Evolutionary conservation across 2,329 filamentous ascomycete genomes (phyloP).

Genomic region (Fusarium irregulare): DNA sequence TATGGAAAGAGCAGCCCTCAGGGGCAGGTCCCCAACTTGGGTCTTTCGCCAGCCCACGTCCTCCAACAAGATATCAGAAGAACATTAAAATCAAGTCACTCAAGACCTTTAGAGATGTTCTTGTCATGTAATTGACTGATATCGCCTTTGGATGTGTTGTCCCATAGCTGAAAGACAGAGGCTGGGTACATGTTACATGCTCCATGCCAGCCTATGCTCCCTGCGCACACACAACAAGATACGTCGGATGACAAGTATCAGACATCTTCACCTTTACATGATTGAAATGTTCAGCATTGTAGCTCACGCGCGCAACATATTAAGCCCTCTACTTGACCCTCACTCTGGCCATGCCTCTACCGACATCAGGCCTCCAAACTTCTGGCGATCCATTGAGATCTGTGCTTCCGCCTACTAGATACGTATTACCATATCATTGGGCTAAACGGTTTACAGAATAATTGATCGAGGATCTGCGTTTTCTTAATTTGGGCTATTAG

Average conservation of each 20-base stretch:
- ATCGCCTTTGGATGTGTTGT: rapidly evolving
- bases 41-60: not conserved
- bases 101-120: too few species aligned
- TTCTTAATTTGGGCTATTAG: not conserved
- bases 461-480: not conserved
- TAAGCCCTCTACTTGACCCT: rapidly evolving
- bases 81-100: too few species aligned
- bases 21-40: not conserved
- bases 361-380: not conserved
- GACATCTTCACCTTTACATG: too few species aligned
- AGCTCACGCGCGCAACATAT: too few species aligned
- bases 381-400: not conserved
- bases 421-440: rapidly evolving
- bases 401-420: not conserved
- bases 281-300: too few species aligned
- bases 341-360: too few species aligned
- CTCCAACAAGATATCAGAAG: not conserved
- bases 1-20: not conserved
- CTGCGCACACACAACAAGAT: too few species aligned
- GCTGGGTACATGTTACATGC: too few species aligned
- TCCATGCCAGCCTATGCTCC: too few species aligned
- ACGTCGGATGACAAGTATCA: too few species aligned
- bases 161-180: too few species aligned
- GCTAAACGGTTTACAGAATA: rapidly evolving
- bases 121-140: rapidly evolving